Percentiles rank a stretch among this genome's conserved stretches.
Conservation (phyloP, 805 yeast genomes). For the Tetrapisispora taiwanensis region DNA sequence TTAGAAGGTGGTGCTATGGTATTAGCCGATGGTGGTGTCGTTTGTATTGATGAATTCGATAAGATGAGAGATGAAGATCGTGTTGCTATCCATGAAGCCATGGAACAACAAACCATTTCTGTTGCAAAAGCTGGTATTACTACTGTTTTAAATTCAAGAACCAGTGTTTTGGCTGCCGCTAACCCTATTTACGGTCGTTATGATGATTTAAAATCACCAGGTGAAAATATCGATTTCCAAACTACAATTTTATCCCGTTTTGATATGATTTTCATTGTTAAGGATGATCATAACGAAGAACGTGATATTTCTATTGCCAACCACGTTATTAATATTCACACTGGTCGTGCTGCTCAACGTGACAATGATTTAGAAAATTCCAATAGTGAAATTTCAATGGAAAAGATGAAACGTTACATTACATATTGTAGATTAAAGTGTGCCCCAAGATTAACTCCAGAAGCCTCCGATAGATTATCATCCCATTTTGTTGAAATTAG, state of each 20-base stretch:
- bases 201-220: conserved; percentile 92
- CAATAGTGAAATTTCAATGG: conserved; percentile 78
- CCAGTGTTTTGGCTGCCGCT: conserved; percentile 95
- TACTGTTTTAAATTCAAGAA: conserved; percentile 89
- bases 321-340: conserved; percentile 91
- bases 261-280: conserved; percentile 96
- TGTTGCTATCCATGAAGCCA: conserved; percentile 98
- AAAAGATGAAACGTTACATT: conserved; percentile 83
- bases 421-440: conserved; percentile 83
- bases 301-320: conserved; percentile 85
- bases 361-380: conserved; percentile 42
- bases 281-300: conserved; percentile 82
- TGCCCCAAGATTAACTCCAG: conserved; percentile 84
- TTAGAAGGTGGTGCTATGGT: conserved; percentile 99
- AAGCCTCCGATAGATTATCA: conserved; percentile 81
- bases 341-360: conserved; percentile 46
- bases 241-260: conserved; percentile 93
- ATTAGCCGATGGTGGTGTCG: conserved; percentile 98
- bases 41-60: conserved; percentile 97
- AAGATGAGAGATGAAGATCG: conserved; percentile 99
- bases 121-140: conserved; percentile 99
- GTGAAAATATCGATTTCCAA: conserved; percentile 96
- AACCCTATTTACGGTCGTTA: conserved; percentile 95
- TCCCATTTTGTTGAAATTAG: conserved; percentile 90
- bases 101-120: conserved; percentile 99